phyloP scores from a whole-genome alignment of 2,329 filamentous ascomycete genomes.

The Ceratocystiopsis minuta region DNA sequence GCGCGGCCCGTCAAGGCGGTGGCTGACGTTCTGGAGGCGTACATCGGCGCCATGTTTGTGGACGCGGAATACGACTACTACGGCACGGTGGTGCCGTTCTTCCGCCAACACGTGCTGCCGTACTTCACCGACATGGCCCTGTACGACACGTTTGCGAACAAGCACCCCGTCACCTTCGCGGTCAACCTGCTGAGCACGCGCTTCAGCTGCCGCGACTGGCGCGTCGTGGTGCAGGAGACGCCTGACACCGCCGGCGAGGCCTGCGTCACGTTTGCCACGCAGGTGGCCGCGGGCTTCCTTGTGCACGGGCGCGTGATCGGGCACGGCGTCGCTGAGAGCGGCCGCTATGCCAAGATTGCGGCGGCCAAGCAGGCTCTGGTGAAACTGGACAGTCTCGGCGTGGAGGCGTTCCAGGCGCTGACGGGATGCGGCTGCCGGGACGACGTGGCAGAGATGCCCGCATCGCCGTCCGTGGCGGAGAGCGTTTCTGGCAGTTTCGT shows the following conservation, averaged over 20 bases:
- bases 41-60: slow-evolving; percentile 78
- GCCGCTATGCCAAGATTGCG: slow-evolving; percentile 53
- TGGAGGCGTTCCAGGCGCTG: slow-evolving; percentile 38
- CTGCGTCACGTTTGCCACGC: slow-evolving; percentile 10
- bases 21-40: slow-evolving; percentile 76
- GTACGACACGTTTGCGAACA: slow-evolving; percentile 74
- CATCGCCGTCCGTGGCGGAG: too few relatives aligned
- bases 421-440: slow-evolving; percentile 47
- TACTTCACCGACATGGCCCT: slow-evolving; percentile 76
- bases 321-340: slow-evolving; percentile 41
- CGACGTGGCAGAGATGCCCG: background rate
- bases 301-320: slow-evolving; percentile 56
- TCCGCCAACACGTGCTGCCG: slow-evolving; percentile 50
- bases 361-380: slow-evolving; percentile 42
- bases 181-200: slow-evolving; percentile 42
- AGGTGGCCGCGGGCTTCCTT: slow-evolving; percentile 54
- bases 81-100: slow-evolving; percentile 55
- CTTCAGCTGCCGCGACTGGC: slow-evolving; percentile 45
- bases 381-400: slow-evolving; percentile 23
- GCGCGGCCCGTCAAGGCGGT: slow-evolving; percentile 54
- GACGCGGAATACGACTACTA: slow-evolving; percentile 76
- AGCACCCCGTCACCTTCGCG: slow-evolving; percentile 66
- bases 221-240: slow-evolving; percentile 34
- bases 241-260: slow-evolving; percentile 19
- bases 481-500: background rate